Conservation (phyloP, 495 filamentous ascomycete genomes). For the Podospora fimiseda region DNA sequence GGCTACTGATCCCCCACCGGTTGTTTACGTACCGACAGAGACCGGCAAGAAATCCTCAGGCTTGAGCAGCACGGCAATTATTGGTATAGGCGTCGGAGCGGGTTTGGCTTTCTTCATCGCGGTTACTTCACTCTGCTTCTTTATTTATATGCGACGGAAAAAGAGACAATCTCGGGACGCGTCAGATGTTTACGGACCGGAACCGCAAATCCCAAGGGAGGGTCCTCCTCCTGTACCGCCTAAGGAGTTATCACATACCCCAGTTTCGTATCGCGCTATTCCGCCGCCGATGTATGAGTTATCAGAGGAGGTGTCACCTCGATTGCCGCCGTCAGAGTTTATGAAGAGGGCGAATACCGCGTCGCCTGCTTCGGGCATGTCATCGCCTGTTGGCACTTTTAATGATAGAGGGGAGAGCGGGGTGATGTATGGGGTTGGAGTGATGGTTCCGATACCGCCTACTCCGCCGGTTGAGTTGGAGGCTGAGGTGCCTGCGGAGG, state of each 20-base stretch:
- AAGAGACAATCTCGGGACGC: constrained; percentile 7
- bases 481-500: constrained; percentile 5
- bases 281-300: constrained; percentile 16
- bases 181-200: background rate
- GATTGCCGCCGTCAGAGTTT: background rate
- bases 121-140: constrained; percentile 12
- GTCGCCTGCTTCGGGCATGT: background rate
- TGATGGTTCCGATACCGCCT: background rate
- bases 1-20: background rate
- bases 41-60: constrained; percentile 1
- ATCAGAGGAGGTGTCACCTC: constrained; percentile 12
- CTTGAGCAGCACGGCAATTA: constrained; percentile 20
- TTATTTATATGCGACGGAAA: constrained; percentile 18
- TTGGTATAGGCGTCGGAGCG: constrained; percentile 28
- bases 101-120: constrained; percentile 15
- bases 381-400: background rate
- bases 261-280: constrained; percentile 1
- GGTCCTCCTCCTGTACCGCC: constrained; percentile 21
- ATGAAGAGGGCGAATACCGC: constrained; percentile 3
- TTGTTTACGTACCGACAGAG: background rate
- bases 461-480: constrained; percentile 15
- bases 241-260: constrained; percentile 12
- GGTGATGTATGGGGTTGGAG: constrained; percentile 1
- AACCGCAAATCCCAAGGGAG: background rate
- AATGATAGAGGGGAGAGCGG: constrained; percentile 1